These are phyloP conservation scores for Pseudomonodictys pantanalensis DNA, from an alignment of 495 filamentous ascomycete genomes.

Conservation along the genomic window DNA sequence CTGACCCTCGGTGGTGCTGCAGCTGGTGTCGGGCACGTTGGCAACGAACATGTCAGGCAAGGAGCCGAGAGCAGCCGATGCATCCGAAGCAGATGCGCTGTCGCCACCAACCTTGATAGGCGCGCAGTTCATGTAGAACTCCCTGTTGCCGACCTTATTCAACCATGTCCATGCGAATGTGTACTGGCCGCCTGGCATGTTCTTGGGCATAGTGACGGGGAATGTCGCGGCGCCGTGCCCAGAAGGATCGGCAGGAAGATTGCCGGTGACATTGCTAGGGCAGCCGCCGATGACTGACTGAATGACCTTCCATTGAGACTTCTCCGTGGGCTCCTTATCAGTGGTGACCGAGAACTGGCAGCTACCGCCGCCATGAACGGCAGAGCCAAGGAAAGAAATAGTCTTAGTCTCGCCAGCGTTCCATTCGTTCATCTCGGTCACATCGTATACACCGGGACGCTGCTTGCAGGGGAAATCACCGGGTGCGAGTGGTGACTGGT, in stretches of 20 bases:
- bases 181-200: conserved; percentile 58
- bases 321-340: conserved; percentile 57
- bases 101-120: conserved; percentile 63
- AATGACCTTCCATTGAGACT: conserved; percentile 71
- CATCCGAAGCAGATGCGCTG: not conserved
- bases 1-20: conserved; percentile 47
- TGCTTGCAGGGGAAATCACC: conserved; percentile 79
- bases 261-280: conserved; percentile 54
- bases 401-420: conserved; percentile 52
- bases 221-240: conserved; percentile 41
- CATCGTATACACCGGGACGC: conserved; percentile 42
- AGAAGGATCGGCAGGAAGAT: conserved; percentile 35
- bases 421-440: conserved; percentile 50
- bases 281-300: conserved; percentile 81
- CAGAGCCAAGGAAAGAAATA: conserved; percentile 57
- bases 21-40: conserved; percentile 61
- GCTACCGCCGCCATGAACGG: conserved; percentile 80
- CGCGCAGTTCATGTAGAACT: conserved; percentile 96
- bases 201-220: conserved; percentile 56
- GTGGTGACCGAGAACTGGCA: conserved; percentile 84
- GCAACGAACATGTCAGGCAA: conserved; percentile 80
- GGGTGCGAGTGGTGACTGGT: conserved; percentile 59
- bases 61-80: conserved; percentile 41
- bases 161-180: conserved; percentile 87
- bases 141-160: conserved; percentile 83